A percentile compares a stretch with the other conserved stretches of the same genome.
Conservation (phyloP, 1,139 yeast species). For the Geotrichum klebahnii region DNA sequence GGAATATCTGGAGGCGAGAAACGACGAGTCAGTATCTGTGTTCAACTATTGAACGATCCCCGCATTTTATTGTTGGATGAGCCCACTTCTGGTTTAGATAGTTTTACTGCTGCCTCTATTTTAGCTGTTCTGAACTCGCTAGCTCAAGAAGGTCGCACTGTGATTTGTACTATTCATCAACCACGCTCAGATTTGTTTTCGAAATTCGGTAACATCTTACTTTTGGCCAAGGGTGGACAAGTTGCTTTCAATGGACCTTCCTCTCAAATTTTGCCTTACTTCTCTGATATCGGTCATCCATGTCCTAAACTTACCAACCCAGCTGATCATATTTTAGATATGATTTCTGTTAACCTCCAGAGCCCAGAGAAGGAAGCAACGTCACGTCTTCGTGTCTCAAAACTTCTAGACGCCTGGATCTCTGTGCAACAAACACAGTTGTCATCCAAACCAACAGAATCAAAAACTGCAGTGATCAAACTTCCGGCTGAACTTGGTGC, state of each 20-base stretch:
- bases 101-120: slow-evolving; percentile 71
- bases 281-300: slow-evolving; percentile 47
- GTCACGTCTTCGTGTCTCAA: slow-evolving; percentile 37
- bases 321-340: slow-evolving; percentile 70
- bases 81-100: slow-evolving; percentile 84
- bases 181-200: slow-evolving; percentile 66
- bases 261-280: slow-evolving; percentile 43
- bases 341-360: slow-evolving; percentile 51
- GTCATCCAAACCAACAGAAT: not conserved
- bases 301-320: slow-evolving; percentile 61
- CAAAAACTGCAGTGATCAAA: not conserved
- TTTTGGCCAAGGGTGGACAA: slow-evolving; percentile 69
- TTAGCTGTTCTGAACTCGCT: slow-evolving; percentile 56
- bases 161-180: slow-evolving; percentile 79
- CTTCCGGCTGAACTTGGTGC: slow-evolving; percentile 25
- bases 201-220: slow-evolving; percentile 60
- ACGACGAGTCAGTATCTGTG: slow-evolving; percentile 75
- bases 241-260: slow-evolving; percentile 57
- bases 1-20: slow-evolving; percentile 89
- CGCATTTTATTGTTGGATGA: slow-evolving; percentile 72
- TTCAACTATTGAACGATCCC: slow-evolving; percentile 68
- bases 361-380: slow-evolving; percentile 40
- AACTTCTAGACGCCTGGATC: slow-evolving; percentile 34
- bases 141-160: slow-evolving; percentile 61
- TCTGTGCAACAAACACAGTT: slow-evolving; percentile 1